Evolutionary conservation across 345 rosid species (phyloP).

Genomic region (Boechera divaricarpa): DNA sequence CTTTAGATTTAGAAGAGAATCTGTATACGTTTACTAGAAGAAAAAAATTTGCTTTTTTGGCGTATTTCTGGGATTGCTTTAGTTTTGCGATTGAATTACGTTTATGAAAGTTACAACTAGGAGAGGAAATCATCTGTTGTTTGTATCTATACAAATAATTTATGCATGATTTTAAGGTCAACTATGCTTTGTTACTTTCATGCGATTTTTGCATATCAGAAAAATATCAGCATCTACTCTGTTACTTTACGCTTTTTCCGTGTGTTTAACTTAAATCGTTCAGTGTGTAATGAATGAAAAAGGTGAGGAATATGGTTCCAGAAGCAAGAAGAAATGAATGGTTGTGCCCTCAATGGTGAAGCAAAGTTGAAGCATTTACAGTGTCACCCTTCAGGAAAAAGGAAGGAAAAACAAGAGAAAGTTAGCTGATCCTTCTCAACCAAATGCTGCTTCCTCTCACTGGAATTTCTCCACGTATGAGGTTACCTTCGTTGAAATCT

Average conservation of each 20-base stretch:
- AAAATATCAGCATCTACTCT: slow-evolving; percentile 1
- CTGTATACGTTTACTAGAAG: slow-evolving; percentile 20
- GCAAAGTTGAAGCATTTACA: slow-evolving; percentile 44
- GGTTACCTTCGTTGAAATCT: slow-evolving; percentile 37
- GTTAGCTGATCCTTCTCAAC: slow-evolving; percentile 73
- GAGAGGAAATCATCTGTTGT: slow-evolving; percentile 3
- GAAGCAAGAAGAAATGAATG: slow-evolving; percentile 42
- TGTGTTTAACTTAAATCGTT: slow-evolving; percentile 15
- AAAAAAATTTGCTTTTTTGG: neutral
- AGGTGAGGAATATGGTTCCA: slow-evolving; percentile 40
- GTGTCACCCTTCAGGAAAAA: slow-evolving; percentile 67
- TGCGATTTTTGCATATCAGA: slow-evolving; percentile 14
- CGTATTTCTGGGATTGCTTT: slow-evolving; percentile 16
- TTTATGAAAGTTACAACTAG: slow-evolving; percentile 22
- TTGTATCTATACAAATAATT: neutral
- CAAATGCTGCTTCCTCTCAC: slow-evolving; percentile 31
- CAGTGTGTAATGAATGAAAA: slow-evolving; percentile 19
- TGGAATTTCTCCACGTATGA: slow-evolving; percentile 51
- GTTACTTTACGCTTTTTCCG: neutral
- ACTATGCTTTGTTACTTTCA: neutral
- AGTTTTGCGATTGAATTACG: slow-evolving; percentile 4
- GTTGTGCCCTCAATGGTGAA: slow-evolving; percentile 30
- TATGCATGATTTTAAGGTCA: neutral
- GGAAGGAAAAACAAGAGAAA: slow-evolving; percentile 92
- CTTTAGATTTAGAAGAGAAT: slow-evolving; percentile 40